Conservation (phyloP, 805 yeast species). For the Suhomyces emberorum region DNA sequence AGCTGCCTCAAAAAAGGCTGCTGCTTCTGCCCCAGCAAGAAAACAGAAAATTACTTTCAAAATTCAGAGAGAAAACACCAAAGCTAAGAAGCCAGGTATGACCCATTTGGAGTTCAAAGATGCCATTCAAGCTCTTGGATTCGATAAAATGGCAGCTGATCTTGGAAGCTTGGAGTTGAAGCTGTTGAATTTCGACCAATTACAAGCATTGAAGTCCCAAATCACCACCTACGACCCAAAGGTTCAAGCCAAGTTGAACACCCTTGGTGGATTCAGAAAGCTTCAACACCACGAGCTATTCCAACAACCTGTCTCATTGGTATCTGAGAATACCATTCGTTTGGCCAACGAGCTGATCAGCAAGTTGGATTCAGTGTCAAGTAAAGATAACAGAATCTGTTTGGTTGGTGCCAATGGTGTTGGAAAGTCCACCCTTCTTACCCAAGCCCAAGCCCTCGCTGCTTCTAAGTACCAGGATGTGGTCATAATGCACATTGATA, state of each 20-base stretch:
- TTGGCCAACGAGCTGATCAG: conserved; percentile 39
- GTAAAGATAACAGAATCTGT: conserved; percentile 46
- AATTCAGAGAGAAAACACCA: conserved; percentile 14
- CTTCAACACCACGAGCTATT: conserved; percentile 68
- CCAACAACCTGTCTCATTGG: conserved; percentile 54
- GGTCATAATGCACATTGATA: conserved; percentile 61
- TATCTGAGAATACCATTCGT: conserved; percentile 47
- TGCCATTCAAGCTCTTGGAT: conserved; percentile 33
- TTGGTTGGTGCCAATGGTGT: conserved; percentile 70
- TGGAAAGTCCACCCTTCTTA: conserved; percentile 72
- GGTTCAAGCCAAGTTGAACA: conserved; percentile 42
- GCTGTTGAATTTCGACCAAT: conserved; percentile 9
- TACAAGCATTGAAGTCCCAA: conserved; percentile 10
- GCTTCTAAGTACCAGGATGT: conserved; percentile 30
- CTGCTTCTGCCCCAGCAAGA: conserved; percentile 15
- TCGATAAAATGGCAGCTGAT: conserved; percentile 30
- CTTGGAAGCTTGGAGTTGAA: conserved; percentile 14
- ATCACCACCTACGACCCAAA: conserved; percentile 37
- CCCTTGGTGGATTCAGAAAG: conserved; percentile 63
- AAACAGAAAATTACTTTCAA: conserved; percentile 22
- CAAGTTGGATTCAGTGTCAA: conserved; percentile 26
- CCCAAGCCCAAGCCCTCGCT: conserved; percentile 67
- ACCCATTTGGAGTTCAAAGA: conserved; percentile 38
- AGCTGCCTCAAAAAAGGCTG: conserved; percentile 7
- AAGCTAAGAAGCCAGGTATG: conserved; percentile 39